Evolutionary conservation across 495 filamentous ascomycete species (phyloP).

Genomic region (Aspergillus baeticus): DNA sequence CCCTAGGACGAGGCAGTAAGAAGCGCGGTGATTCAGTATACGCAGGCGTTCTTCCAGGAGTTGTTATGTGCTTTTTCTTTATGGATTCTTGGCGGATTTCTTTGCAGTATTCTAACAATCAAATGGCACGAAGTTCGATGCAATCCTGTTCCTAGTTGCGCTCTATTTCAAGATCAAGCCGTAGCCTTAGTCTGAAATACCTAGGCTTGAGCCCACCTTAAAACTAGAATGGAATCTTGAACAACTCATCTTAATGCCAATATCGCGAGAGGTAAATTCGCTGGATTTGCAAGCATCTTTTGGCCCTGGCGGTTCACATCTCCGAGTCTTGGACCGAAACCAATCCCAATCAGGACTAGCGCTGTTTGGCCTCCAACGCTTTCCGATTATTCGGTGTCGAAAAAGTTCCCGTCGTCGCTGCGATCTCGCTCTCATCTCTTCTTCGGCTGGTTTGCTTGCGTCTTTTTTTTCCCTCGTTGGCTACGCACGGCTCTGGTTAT

Average conservation of each 20-base stretch:
- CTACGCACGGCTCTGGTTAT: conserved; percentile 1
- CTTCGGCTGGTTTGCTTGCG: conserved; percentile 9
- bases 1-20: conserved; percentile 14
- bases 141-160: conserved; percentile 2
- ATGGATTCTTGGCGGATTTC: conserved; percentile 16
- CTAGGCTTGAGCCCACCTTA: neutral
- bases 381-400: conserved; percentile 24
- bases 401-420: conserved; percentile 12
- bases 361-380: conserved; percentile 10
- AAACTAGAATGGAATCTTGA: conserved; percentile 4
- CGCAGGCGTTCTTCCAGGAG: conserved; percentile 27
- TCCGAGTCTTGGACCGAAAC: neutral
- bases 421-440: conserved; percentile 19
- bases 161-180: neutral
- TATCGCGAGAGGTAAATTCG: too few species aligned
- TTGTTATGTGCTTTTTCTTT: conserved; percentile 16
- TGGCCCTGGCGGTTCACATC: neutral
- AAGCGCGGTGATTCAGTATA: conserved; percentile 18
- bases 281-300: too few species aligned
- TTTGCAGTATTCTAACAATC: conserved; percentile 14
- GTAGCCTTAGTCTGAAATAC: neutral
- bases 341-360: conserved; percentile 29
- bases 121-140: conserved; percentile 15
- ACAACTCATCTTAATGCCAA: too few species aligned
- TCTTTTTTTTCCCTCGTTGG: conserved; percentile 11